These are phyloP conservation scores for Fusarium udum DNA, from an alignment of 2,329 filamentous ascomycete species.

Conservation along the genomic window DNA sequence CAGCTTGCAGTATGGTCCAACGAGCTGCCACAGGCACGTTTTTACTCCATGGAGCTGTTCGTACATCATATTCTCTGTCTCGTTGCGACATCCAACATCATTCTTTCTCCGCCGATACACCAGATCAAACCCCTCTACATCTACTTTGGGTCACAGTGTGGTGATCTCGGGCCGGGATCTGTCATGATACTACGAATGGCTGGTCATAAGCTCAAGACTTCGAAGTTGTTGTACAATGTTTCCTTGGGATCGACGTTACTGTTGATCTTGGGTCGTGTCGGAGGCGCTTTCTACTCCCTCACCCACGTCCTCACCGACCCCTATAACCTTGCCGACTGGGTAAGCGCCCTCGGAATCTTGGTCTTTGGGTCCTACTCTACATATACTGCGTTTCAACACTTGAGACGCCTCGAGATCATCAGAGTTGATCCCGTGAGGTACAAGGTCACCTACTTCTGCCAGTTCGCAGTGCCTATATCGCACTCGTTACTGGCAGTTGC, in stretches of 20 bases:
- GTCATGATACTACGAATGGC: slow-evolving; percentile 32
- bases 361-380: slow-evolving; percentile 39
- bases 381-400: slow-evolving; percentile 18
- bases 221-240: slow-evolving; percentile 23
- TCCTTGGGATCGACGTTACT: slow-evolving; percentile 24
- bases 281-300: slow-evolving; percentile 28
- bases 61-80: slow-evolving; percentile 41
- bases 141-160: slow-evolving; percentile 39
- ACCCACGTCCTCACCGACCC: slow-evolving; percentile 34
- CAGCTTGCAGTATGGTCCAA: slow-evolving; percentile 38
- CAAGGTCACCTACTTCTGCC: slow-evolving; percentile 8
- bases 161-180: slow-evolving; percentile 35
- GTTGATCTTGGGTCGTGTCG: slow-evolving; percentile 24
- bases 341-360: slow-evolving; percentile 30
- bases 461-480: slow-evolving; percentile 22
- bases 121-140: slow-evolving; percentile 42
- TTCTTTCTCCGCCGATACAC: slow-evolving; percentile 35
- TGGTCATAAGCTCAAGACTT: slow-evolving; percentile 24
- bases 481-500: slow-evolving; percentile 29
- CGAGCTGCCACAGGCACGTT: slow-evolving; percentile 25
- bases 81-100: slow-evolving; percentile 32
- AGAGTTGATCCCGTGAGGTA: slow-evolving; percentile 13
- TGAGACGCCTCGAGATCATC: slow-evolving; percentile 31
- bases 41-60: slow-evolving; percentile 36
- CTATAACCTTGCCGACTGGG: slow-evolving; percentile 34